Evolutionary conservation across 192 early-diverging fungal species (phyloP).

Genomic region (Phlyctochytrium planicorne): DNA sequence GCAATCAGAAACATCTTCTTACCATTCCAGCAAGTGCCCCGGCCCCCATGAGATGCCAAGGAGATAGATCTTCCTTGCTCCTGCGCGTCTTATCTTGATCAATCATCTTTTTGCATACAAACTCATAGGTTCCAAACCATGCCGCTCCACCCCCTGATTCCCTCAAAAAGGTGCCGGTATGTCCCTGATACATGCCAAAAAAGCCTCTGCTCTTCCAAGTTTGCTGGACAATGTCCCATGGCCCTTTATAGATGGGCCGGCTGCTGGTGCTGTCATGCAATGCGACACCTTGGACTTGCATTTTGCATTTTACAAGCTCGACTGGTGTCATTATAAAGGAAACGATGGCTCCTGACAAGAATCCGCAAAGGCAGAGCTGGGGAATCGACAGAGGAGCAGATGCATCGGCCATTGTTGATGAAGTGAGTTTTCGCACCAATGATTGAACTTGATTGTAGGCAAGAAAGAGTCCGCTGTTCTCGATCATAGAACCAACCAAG

Average conservation of each 20-base stretch:
- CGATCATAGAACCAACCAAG: slow-evolving; percentile 89
- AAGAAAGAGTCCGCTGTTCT: slow-evolving; percentile 88
- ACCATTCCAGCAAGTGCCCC: slow-evolving; percentile 91
- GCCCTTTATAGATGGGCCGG: slow-evolving; percentile 43
- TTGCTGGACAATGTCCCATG: slow-evolving; percentile 53
- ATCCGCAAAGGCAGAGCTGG: slow-evolving; percentile 78
- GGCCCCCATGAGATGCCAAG: slow-evolving; percentile 75
- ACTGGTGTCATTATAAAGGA: slow-evolving; percentile 91
- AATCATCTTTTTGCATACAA: slow-evolving; percentile 59
- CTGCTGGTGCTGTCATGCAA: neutral
- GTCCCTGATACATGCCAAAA: slow-evolving; percentile 74
- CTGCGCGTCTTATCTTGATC: slow-evolving; percentile 5
- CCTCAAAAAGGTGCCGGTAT: slow-evolving; percentile 79
- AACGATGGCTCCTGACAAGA: slow-evolving; percentile 79
- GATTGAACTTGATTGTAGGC: slow-evolving; percentile 83
- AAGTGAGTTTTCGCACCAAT: slow-evolving; percentile 56
- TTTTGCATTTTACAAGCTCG: slow-evolving; percentile 94
- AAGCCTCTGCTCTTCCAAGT: slow-evolving; percentile 58
- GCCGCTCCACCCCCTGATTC: slow-evolving; percentile 89
- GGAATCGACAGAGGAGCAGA: slow-evolving; percentile 53
- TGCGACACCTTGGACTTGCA: slow-evolving; percentile 82
- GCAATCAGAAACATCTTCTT: slow-evolving; percentile 61
- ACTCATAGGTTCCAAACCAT: slow-evolving; percentile 97
- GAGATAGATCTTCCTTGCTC: slow-evolving; percentile 70
- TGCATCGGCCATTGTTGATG: slow-evolving; percentile 10